phyloP scores from a whole-genome alignment of 2,329 filamentous ascomycete species.

The Gremmenia infestans region DNA sequence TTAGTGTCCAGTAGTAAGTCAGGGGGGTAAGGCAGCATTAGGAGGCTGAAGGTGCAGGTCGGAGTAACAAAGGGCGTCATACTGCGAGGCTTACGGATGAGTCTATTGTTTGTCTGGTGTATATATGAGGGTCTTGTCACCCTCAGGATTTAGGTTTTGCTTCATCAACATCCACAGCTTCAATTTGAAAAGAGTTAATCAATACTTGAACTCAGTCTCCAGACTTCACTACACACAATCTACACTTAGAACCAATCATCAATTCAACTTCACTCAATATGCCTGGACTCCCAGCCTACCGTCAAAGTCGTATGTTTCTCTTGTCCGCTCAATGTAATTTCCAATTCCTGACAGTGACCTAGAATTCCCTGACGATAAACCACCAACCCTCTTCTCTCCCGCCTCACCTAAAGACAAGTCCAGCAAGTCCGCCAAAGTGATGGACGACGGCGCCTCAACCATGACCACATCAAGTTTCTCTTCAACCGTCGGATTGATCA shows the following conservation, averaged over 20 bases:
- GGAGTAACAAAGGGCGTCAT: background rate
- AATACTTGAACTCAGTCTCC: background rate
- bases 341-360: background rate
- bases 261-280: background rate
- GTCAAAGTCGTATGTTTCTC: conserved; percentile 12
- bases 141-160: conserved; percentile 1
- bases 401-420: conserved; percentile 22
- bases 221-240: background rate
- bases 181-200: background rate
- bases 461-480: conserved; percentile 24
- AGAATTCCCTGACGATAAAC: conserved; percentile 21
- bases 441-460: conserved; percentile 20
- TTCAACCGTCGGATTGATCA: conserved; percentile 22
- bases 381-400: conserved; percentile 22
- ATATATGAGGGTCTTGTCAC: conserved; percentile 9
- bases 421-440: conserved; percentile 11
- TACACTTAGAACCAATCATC: background rate
- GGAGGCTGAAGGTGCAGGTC: background rate
- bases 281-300: background rate
- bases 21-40: background rate
- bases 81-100: background rate
- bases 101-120: conserved; percentile 1
- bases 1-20: background rate
- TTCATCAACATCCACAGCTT: conserved; percentile 1
- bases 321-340: background rate